Evolutionary conservation across 106 monocot species (phyloP).

Genomic region (Xerophyta viscosa): DNA sequence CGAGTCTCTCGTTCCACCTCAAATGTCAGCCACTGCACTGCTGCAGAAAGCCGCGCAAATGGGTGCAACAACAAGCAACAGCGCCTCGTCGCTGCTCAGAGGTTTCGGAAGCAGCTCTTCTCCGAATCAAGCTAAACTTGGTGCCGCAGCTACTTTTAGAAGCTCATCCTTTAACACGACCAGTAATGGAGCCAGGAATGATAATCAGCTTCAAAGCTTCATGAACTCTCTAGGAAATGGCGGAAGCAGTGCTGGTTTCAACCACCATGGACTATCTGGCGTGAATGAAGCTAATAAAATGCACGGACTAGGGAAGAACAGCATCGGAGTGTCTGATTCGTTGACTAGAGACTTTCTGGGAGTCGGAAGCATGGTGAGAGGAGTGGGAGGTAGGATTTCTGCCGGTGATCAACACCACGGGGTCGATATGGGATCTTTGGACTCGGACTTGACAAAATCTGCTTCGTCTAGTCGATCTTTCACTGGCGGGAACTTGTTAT

Average conservation of each 20-base stretch:
- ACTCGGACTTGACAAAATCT: constrained; percentile 49
- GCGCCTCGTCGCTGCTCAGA: constrained; percentile 20
- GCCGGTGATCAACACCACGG: constrained; percentile 33
- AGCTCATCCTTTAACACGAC: constrained; percentile 9
- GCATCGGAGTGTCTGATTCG: constrained; percentile 3
- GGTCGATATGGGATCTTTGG: constrained; percentile 33
- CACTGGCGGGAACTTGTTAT: constrained; percentile 33
- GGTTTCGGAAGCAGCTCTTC: constrained; percentile 16
- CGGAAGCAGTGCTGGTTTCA: neutral
- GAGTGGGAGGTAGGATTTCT: constrained; percentile 12
- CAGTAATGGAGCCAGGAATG: too few species aligned
- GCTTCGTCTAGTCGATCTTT: constrained; percentile 31
- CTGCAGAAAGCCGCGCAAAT: constrained; percentile 90
- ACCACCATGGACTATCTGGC: constrained; percentile 9
- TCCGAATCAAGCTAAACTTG: neutral
- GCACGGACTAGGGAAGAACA: neutral
- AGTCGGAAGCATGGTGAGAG: constrained; percentile 25
- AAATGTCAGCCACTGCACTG: constrained; percentile 87
- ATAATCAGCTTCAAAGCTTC: constrained; percentile 26
- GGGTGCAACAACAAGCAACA: constrained; percentile 38
- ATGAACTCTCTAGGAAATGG: constrained; percentile 26
- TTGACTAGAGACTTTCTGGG: constrained; percentile 37
- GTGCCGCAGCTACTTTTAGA: neutral
- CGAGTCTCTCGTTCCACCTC: constrained; percentile 38
- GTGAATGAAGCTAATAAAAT: constrained; percentile 18